Evolutionary conservation across 1,139 yeast genomes (phyloP).

Genomic region (Blastobotrys malaysiensis): DNA sequence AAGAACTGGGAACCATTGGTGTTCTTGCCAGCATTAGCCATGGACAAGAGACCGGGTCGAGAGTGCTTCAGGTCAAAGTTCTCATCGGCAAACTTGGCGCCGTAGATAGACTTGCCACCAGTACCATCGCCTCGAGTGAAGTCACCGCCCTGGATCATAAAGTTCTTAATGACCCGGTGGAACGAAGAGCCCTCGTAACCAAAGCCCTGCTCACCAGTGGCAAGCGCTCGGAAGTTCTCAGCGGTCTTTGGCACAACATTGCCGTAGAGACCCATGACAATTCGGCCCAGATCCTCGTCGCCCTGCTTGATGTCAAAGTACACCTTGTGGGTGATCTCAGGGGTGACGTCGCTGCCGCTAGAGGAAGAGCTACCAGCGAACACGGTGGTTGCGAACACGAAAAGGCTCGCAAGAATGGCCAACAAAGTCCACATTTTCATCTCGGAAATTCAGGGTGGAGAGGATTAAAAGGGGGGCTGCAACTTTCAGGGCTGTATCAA

Average conservation of each 20-base stretch:
- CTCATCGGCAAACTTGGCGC: constrained; percentile 82
- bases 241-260: constrained; percentile 91
- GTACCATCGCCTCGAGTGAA: constrained; percentile 89
- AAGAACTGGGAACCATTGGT: constrained; percentile 96
- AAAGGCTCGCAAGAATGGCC: constrained; percentile 22
- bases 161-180: constrained; percentile 92
- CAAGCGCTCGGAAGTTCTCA: constrained; percentile 65
- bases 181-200: constrained; percentile 81
- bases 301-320: constrained; percentile 84
- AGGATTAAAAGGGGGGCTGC: not conserved
- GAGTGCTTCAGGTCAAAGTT: constrained; percentile 76
- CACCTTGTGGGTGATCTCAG: constrained; percentile 67
- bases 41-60: constrained; percentile 68
- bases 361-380: constrained; percentile 15
- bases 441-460: constrained; percentile 4
- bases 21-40: constrained; percentile 97
- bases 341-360: constrained; percentile 33
- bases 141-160: constrained; percentile 98
- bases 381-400: constrained; percentile 20
- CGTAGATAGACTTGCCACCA: constrained; percentile 95
- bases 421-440: constrained; percentile 26
- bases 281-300: constrained; percentile 62
- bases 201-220: constrained; percentile 75
- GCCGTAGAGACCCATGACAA: constrained; percentile 74
- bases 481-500: not conserved